Percentiles rank a stretch among this genome's conserved stretches.
Evolutionary conservation across 805 yeast genomes (phyloP).

Genomic region (Candida maris): DNA sequence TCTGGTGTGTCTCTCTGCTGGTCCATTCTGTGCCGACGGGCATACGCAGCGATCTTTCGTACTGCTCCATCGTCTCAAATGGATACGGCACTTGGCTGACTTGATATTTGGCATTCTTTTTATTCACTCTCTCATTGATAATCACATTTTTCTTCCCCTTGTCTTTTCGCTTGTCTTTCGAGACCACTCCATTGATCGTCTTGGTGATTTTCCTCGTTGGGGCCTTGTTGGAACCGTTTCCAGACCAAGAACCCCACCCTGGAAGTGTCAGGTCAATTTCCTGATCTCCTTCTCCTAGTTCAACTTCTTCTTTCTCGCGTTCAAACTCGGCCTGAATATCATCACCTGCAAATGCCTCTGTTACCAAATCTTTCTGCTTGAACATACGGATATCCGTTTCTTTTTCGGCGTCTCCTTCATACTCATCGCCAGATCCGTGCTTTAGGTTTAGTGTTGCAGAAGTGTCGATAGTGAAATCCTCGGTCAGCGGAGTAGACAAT

Average conservation of each 20-base stretch:
- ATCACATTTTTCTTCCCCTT: conserved; percentile 75
- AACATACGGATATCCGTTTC: conserved; percentile 49
- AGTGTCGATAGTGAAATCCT: conserved; percentile 42
- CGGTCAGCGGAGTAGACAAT: conserved; percentile 34
- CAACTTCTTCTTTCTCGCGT: conserved; percentile 64
- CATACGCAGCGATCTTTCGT: conserved; percentile 88
- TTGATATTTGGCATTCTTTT: conserved; percentile 80
- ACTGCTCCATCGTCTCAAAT: conserved; percentile 88
- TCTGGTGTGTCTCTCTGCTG: conserved; percentile 80
- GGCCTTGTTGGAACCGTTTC: conserved; percentile 41
- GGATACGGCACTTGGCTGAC: conserved; percentile 94
- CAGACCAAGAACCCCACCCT: conserved; percentile 99
- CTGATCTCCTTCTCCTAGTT: conserved; percentile 79
- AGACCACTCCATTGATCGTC: conserved; percentile 73
- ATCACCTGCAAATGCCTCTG: conserved; percentile 96
- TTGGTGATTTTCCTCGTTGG: conserved; percentile 52
- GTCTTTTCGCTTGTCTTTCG: conserved; percentile 71
- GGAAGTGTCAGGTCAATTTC: conserved; percentile 84
- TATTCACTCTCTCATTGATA: conserved; percentile 81
- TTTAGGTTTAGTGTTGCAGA: conserved; percentile 45
- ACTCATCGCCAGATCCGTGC: conserved; percentile 33
- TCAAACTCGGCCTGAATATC: conserved; percentile 72
- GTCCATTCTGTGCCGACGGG: conserved; percentile 99
- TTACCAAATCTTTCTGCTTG: conserved; percentile 75
- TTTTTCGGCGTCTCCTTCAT: conserved; percentile 43